These are phyloP conservation scores for Imleria badia DNA, from an alignment of 768 basidiomycete species.

Conservation along the genomic window DNA sequence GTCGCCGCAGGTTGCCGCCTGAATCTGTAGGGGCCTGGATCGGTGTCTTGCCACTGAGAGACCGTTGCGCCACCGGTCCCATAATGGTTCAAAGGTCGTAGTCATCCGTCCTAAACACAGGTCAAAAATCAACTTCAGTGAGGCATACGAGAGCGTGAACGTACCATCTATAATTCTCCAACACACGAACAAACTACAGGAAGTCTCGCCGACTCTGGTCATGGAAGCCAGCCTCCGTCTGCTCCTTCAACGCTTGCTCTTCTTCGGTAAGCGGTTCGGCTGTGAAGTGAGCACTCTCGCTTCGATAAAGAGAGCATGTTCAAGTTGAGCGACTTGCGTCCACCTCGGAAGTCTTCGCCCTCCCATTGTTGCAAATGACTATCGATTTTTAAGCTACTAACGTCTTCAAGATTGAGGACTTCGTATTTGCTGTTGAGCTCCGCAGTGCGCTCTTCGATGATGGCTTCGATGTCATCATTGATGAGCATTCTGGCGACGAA, in stretches of 20 bases:
- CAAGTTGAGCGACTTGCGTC: conserved; percentile 70
- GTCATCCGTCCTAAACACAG: conserved; percentile 55
- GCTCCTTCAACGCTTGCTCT: conserved; percentile 79
- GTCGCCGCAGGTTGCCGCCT: too few species aligned
- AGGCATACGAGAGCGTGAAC: conserved; percentile 17
- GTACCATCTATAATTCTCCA: conserved; percentile 82
- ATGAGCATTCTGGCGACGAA: conserved; percentile 54
- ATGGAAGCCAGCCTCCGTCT: conserved; percentile 74
- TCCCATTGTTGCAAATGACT: conserved; percentile 93
- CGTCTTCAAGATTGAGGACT: conserved; percentile 60
- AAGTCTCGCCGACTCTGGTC: conserved; percentile 94
- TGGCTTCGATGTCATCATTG: conserved; percentile 91
- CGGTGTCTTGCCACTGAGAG: too few species aligned
- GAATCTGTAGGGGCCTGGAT: too few species aligned
- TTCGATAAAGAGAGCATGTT: conserved; percentile 87
- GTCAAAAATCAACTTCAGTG: not conserved
- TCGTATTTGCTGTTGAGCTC: conserved; percentile 93
- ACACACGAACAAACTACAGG: conserved; percentile 81
- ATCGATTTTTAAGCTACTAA: conserved; percentile 90
- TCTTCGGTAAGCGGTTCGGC: conserved; percentile 92
- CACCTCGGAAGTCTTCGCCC: conserved; percentile 85
- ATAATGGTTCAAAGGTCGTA: too few species aligned
- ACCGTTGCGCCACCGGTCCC: too few species aligned
- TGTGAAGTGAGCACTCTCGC: conserved; percentile 55
- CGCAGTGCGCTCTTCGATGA: conserved; percentile 91